Evolutionary conservation across 2,329 filamentous ascomycete genomes (phyloP).

Genomic region (Verticillium nonalfalfae): DNA sequence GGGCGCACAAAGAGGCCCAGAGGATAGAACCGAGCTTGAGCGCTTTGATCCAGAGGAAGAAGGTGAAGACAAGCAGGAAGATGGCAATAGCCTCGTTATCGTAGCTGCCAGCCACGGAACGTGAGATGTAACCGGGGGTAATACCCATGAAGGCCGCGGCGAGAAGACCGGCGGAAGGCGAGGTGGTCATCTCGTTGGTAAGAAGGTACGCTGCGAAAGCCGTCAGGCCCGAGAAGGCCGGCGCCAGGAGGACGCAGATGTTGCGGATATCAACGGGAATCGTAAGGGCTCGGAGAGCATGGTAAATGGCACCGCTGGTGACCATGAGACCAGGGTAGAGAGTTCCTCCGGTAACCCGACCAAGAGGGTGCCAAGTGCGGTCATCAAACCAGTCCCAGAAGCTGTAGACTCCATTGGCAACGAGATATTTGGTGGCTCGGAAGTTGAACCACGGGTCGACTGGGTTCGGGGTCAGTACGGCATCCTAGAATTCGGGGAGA

Average conservation of each 20-base stretch:
- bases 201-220: slow-evolving; percentile 90
- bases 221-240: slow-evolving; percentile 89
- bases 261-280: slow-evolving; percentile 97
- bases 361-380: slow-evolving; percentile 98
- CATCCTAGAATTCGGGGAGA: not conserved
- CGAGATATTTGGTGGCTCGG: slow-evolving; percentile 93
- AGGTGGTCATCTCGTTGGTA: slow-evolving; percentile 96
- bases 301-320: slow-evolving; percentile 95
- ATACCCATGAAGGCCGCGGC: slow-evolving; percentile 97
- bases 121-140: slow-evolving; percentile 92
- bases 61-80: slow-evolving; percentile 96
- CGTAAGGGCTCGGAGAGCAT: slow-evolving; percentile 79
- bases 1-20: slow-evolving; percentile 88
- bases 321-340: slow-evolving; percentile 99
- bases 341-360: slow-evolving; percentile 97
- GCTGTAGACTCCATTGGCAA: slow-evolving; percentile 94
- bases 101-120: slow-evolving; percentile 96
- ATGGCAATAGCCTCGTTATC: slow-evolving; percentile 99
- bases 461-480: slow-evolving; percentile 33
- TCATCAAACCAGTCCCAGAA: slow-evolving; percentile 99
- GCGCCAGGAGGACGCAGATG: slow-evolving; percentile 94
- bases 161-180: slow-evolving; percentile 87
- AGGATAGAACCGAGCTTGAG: slow-evolving; percentile 94
- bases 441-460: slow-evolving; percentile 99
- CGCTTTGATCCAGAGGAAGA: slow-evolving; percentile 98